Percentiles rank a stretch among this genome's conserved stretches.
Conservation (phyloP, 306 rosid genomes). For the Vigna trinervia region DNA sequence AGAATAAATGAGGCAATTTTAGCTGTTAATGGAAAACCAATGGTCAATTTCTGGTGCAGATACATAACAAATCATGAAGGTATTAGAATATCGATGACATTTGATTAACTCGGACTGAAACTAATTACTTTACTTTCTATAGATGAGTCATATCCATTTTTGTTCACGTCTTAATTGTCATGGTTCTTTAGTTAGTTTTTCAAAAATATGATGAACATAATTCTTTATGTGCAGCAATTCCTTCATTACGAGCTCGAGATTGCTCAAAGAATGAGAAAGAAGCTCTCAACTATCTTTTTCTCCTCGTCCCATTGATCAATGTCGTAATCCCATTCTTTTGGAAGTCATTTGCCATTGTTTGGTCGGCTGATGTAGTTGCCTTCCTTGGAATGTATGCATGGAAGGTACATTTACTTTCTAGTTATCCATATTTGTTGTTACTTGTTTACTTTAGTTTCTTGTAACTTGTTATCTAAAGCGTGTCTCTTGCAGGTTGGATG, state of each 20-base stretch:
- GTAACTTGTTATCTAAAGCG: constrained; percentile 34
- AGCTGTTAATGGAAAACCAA: no score
- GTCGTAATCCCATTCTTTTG: constrained; percentile 86
- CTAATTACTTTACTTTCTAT: no score
- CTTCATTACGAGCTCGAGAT: constrained; percentile 94
- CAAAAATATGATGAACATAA: neutral
- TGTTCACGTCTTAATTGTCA: constrained; percentile 5
- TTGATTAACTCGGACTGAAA: no score
- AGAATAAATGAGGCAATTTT: no score
- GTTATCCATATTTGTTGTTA: neutral
- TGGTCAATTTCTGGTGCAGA: no score
- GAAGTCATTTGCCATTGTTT: constrained; percentile 96
- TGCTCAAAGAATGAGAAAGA: constrained; percentile 98
- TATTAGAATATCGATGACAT: no score
- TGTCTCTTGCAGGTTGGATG: constrained; percentile 69
- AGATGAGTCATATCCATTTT: neutral
- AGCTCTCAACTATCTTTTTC: constrained; percentile 95
- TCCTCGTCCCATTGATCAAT: constrained; percentile 84
- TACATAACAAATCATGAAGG: no score
- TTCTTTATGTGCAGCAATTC: constrained; percentile 72
- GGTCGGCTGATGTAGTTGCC: constrained; percentile 88
- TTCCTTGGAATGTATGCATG: constrained; percentile 95
- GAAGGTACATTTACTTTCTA: constrained; percentile 64
- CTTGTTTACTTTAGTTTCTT: neutral
- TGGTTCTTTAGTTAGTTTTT: constrained; percentile 20